Conservation (phyloP, 371 early-diverging fungal species). For the Paraphysoderma sedebokerense region DNA sequence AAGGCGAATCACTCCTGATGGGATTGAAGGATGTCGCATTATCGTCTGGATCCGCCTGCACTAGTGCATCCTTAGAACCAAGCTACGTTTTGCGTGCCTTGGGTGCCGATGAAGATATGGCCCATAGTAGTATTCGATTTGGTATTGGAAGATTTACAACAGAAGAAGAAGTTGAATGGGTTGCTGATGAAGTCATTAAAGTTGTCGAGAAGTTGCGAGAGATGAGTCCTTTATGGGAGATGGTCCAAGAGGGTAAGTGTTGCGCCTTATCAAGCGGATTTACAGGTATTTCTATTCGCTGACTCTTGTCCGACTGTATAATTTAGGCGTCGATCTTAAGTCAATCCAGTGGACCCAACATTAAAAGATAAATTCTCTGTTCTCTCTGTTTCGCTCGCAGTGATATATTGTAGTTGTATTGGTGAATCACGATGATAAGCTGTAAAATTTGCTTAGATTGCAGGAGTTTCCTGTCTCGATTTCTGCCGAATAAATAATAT, state of each 20-base stretch:
- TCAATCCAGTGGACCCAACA: constrained; percentile 84
- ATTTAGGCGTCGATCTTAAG: constrained; percentile 85
- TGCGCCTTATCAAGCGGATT: background rate
- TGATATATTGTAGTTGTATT: too few species aligned
- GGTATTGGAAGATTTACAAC: constrained; percentile 98
- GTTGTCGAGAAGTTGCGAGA: constrained; percentile 89
- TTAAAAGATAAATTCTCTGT: constrained; percentile 14
- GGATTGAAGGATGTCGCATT: constrained; percentile 96
- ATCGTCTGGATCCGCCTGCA: constrained; percentile 97
- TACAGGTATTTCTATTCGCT: background rate
- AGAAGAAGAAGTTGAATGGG: constrained; percentile 88
- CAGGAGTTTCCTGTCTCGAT: too few species aligned
- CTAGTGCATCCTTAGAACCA: constrained; percentile 97
- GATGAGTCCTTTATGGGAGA: constrained; percentile 99
- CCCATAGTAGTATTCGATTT: constrained; percentile 96
- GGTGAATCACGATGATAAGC: too few species aligned
- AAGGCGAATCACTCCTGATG: constrained; percentile 99
- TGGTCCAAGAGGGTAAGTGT: constrained; percentile 29
- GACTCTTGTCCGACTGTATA: constrained; percentile 30
- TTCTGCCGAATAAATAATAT: too few species aligned
- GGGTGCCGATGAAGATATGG: constrained; percentile 97
- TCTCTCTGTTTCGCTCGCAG: too few species aligned
- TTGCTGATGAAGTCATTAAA: constrained; percentile 62
- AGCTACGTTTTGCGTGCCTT: constrained; percentile 96
- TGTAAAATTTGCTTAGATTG: too few species aligned